Evolutionary conservation across 108 stramenopile species (phyloP).

Genomic region (Pelagomonas calceolata): DNA sequence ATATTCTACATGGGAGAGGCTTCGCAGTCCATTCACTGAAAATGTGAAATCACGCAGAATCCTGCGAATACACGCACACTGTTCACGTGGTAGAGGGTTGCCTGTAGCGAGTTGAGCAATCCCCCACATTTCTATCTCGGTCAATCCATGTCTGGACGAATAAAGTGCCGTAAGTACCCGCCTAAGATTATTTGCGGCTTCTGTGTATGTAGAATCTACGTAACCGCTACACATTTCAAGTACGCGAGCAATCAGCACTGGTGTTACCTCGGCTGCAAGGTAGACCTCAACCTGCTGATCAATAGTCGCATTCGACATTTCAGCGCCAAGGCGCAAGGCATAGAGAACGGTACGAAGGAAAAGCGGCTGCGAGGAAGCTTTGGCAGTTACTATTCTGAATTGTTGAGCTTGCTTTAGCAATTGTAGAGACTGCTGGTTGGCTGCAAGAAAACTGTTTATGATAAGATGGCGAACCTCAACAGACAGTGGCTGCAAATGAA

Average conservation of each 20-base stretch:
- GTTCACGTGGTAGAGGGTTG: slow-evolving; percentile 16
- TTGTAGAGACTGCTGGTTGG: slow-evolving; percentile 13
- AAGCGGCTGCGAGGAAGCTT: slow-evolving; percentile 27
- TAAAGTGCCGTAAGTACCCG: slow-evolving; percentile 29
- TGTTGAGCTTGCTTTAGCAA: slow-evolving; percentile 6
- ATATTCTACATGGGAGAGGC: slow-evolving; percentile 38
- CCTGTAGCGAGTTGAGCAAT: slow-evolving; percentile 26
- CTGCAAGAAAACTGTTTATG: slow-evolving; percentile 21
- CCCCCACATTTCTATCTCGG: slow-evolving; percentile 40
- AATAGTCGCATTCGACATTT: slow-evolving; percentile 8
- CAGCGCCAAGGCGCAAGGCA: slow-evolving; percentile 30
- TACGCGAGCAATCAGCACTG: slow-evolving; percentile 26
- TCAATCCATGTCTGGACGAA: slow-evolving; percentile 30
- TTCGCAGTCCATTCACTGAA: slow-evolving; percentile 26
- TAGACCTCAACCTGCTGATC: slow-evolving; percentile 32
- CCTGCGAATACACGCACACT: slow-evolving; percentile 15
- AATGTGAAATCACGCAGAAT: slow-evolving; percentile 39
- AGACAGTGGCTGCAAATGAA: slow-evolving; percentile 31
- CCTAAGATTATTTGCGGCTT: slow-evolving; percentile 1
- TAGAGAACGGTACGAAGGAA: slow-evolving; percentile 40
- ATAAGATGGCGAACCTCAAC: slow-evolving; percentile 28
- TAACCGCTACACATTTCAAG: slow-evolving; percentile 31
- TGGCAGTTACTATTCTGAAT: slow-evolving; percentile 19
- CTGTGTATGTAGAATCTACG: slow-evolving; percentile 2
- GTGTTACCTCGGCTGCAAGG: slow-evolving; percentile 15